phyloP scores from a whole-genome alignment of 352 stramenopile species.

The Phytophthora tubulina region DNA sequence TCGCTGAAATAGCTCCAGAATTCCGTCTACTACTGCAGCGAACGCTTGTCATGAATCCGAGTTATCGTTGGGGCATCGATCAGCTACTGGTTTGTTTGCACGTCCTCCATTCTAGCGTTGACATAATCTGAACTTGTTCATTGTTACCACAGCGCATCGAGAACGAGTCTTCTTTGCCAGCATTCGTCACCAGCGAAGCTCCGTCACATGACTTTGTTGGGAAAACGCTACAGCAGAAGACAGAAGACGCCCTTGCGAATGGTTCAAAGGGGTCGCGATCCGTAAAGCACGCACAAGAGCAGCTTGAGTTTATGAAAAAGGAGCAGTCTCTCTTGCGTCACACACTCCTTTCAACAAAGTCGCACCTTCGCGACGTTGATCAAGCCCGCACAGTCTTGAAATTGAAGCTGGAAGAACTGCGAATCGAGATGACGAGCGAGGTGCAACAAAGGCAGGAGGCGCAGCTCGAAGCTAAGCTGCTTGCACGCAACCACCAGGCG shows the following conservation, averaged over 20 bases:
- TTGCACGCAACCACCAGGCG: constrained; percentile 73
- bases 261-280: constrained; percentile 41
- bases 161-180: constrained; percentile 2
- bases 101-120: background rate
- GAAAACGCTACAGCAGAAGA: constrained; percentile 36
- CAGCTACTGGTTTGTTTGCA: constrained; percentile 48
- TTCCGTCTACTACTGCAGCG: constrained; percentile 56
- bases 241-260: constrained; percentile 43
- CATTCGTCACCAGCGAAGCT: constrained; percentile 19
- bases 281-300: constrained; percentile 63
- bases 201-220: constrained; percentile 33
- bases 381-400: constrained; percentile 42
- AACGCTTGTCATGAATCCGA: constrained; percentile 55
- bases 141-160: constrained; percentile 18
- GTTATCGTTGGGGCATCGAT: constrained; percentile 62
- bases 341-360: constrained; percentile 62
- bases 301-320: constrained; percentile 72
- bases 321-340: constrained; percentile 60
- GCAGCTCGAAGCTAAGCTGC: constrained; percentile 61
- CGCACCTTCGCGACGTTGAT: constrained; percentile 58
- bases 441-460: constrained; percentile 64
- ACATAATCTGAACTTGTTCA: background rate
- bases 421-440: constrained; percentile 44
- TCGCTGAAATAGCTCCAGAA: constrained; percentile 41
- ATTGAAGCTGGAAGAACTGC: constrained; percentile 44